Evolutionary conservation across 805 yeast species (phyloP).

Genomic region (Jamesozyma jinghongensis): DNA sequence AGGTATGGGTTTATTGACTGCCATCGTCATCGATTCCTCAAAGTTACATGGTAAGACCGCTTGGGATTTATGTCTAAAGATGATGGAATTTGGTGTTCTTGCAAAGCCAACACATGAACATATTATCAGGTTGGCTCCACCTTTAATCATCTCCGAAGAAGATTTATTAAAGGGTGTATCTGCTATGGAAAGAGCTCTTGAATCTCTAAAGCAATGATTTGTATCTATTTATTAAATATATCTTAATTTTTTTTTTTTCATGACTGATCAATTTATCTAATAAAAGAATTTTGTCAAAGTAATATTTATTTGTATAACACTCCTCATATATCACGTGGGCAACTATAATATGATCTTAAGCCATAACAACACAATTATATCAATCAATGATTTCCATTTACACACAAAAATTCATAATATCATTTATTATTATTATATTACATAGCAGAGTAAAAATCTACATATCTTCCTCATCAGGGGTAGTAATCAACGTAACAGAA

Average conservation of each 20-base stretch:
- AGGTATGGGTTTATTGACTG: conserved; percentile 82
- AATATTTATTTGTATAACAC: too few species aligned
- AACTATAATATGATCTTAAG: too few species aligned
- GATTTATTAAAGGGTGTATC: conserved; percentile 77
- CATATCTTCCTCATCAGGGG: conserved; percentile 29
- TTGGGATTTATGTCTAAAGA: conserved; percentile 87
- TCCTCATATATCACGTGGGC: too few species aligned
- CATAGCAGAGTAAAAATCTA: not conserved
- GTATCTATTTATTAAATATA: conserved; percentile 22
- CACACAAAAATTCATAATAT: too few species aligned
- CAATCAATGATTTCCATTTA: too few species aligned
- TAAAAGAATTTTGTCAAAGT: too few species aligned
- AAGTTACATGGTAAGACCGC: conserved; percentile 86
- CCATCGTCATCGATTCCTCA: conserved; percentile 79
- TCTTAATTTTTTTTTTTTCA: not conserved
- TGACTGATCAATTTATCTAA: too few species aligned
- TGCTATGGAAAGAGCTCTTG: conserved; percentile 41
- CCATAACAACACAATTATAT: too few species aligned
- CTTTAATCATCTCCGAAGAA: conserved; percentile 80
- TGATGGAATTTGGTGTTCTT: conserved; percentile 81
- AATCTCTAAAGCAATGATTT: not conserved
- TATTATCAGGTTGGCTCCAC: conserved; percentile 94
- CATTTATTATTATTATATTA: too few species aligned
- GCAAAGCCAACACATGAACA: conserved; percentile 97
- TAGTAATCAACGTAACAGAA: conserved; percentile 75